Evolutionary conservation across 306 rosid genomes (phyloP).

Genomic region (Adenanthera pavonina): DNA sequence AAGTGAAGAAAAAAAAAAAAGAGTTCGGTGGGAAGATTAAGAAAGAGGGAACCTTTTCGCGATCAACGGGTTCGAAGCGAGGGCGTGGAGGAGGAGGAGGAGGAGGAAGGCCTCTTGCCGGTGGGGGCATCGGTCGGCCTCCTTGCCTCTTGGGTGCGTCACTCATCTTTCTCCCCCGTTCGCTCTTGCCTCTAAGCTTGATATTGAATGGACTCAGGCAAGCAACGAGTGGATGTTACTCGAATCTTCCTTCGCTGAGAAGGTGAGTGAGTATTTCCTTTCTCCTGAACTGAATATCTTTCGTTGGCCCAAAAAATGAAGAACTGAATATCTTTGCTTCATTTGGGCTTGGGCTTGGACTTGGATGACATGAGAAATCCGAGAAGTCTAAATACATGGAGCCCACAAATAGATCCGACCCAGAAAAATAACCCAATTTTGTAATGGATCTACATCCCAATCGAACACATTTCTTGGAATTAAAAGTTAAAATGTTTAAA

Average conservation of each 20-base stretch:
- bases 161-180: conserved; percentile 42
- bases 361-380: no score
- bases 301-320: no score
- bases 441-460: no score
- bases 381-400: rapidly evolving
- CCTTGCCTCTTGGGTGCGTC: conserved; percentile 57
- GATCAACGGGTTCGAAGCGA: conserved; percentile 63
- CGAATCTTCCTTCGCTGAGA: neutral
- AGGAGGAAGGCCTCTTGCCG: conserved; percentile 36
- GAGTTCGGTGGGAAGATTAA: neutral
- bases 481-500: no score
- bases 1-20: neutral
- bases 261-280: neutral
- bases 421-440: no score
- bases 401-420: neutral
- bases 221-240: no score
- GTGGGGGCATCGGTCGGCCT: conserved; percentile 49
- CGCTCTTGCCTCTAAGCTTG: neutral
- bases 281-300: no score
- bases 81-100: conserved; percentile 52
- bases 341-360: neutral
- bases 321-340: neutral
- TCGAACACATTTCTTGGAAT: no score
- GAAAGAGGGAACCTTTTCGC: conserved; percentile 53
- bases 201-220: no score